Percentiles rank a stretch among this genome's conserved stretches.
Conservation (phyloP, 345 rosid genomes). For the Theobroma cacao region DNA sequence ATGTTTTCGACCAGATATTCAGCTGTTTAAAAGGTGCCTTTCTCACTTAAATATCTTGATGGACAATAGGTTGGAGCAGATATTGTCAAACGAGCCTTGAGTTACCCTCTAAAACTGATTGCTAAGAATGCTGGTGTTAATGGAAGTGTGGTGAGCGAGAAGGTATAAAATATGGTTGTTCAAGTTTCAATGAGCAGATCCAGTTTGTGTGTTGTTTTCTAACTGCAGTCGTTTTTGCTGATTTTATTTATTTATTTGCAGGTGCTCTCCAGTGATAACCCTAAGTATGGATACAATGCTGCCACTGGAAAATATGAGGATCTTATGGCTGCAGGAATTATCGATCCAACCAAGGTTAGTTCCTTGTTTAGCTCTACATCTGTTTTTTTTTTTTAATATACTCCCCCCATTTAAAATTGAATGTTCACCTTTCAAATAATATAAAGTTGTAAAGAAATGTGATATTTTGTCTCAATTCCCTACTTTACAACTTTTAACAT, state of each 20-base stretch:
- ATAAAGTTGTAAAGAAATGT: background rate
- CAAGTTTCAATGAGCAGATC: background rate
- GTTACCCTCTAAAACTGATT: slow-evolving; percentile 86
- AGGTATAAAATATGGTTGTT: slow-evolving; percentile 31
- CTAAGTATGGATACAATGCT: slow-evolving; percentile 80
- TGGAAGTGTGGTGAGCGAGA: slow-evolving; percentile 95
- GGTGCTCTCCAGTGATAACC: slow-evolving; percentile 78
- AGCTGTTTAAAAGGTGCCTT: background rate
- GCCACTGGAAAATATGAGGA: slow-evolving; percentile 95
- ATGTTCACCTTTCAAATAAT: background rate
- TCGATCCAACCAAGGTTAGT: slow-evolving; percentile 88
- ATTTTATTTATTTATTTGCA: slow-evolving; percentile 18
- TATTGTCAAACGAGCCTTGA: slow-evolving; percentile 81
- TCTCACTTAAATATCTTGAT: background rate
- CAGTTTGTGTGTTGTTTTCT: background rate
- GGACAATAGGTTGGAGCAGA: slow-evolving; percentile 85
- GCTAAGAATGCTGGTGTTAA: slow-evolving; percentile 97
- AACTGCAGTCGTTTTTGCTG: background rate
- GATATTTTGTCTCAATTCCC: background rate
- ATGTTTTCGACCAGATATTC: background rate
- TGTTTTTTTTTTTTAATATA: background rate
- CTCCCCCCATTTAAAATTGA: background rate
- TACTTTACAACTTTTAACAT: background rate
- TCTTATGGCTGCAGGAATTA: slow-evolving; percentile 95
- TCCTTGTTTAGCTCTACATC: background rate